These are phyloP conservation scores for Dimocarpus longan DNA, from an alignment of 345 rosid genomes.

Conservation along the genomic window DNA sequence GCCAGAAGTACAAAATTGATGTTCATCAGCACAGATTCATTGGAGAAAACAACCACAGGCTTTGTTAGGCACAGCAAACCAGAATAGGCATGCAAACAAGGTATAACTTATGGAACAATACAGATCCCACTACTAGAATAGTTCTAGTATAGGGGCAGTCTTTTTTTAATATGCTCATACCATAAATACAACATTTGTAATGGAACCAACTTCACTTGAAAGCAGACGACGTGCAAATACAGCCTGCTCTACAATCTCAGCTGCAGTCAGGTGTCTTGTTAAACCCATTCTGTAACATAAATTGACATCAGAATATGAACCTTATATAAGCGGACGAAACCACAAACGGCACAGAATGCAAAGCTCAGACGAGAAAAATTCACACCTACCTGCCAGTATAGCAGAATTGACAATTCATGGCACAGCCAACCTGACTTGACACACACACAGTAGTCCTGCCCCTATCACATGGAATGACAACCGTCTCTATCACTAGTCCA, in stretches of 20 bases:
- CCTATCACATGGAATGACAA: slow-evolving; percentile 82
- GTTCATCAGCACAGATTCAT: slow-evolving; percentile 1
- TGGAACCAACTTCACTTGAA: slow-evolving; percentile 61
- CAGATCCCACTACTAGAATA: not conserved
- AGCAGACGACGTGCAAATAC: slow-evolving; percentile 70
- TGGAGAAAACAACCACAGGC: not conserved
- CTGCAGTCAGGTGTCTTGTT: slow-evolving; percentile 79
- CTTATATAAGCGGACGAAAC: not conserved
- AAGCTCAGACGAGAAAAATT: slow-evolving; percentile 7
- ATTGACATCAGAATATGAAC: slow-evolving; percentile 5
- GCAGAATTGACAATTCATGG: slow-evolving; percentile 98
- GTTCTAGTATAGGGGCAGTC: not conserved
- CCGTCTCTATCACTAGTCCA: slow-evolving; percentile 80
- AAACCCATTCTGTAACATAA: slow-evolving; percentile 73
- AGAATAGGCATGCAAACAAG: not conserved
- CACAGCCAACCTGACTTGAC: slow-evolving; percentile 94
- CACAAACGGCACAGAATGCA: not conserved
- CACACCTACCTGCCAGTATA: slow-evolving; percentile 74
- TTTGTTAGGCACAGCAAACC: slow-evolving; percentile 1
- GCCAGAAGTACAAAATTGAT: not conserved
- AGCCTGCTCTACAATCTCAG: slow-evolving; percentile 93
- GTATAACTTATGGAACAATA: not conserved
- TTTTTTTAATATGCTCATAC: slow-evolving; percentile 40
- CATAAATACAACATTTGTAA: slow-evolving; percentile 92
- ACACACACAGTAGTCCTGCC: slow-evolving; percentile 92